Base-by-base conservation (phyloP, 768 basidiomycete genomes). In the Trametes coccinea region DNA sequence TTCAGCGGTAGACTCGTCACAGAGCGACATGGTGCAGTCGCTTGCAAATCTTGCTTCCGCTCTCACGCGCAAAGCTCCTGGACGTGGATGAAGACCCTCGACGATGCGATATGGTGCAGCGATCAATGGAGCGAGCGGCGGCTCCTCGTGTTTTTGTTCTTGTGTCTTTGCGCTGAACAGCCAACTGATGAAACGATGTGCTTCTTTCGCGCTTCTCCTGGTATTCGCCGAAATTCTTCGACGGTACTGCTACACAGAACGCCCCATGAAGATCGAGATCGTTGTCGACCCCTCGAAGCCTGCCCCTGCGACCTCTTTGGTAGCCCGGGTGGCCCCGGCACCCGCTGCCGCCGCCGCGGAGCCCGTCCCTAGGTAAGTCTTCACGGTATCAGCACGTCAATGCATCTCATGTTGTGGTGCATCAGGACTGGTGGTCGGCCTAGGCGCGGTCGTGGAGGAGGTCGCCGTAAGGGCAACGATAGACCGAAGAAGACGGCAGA, bases 251-350 rank as follows among this genome's bases (percentile, higher is more conserved):
- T 27, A 56, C 58, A 76, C 72, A 98, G 96, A 92, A 83, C 92
- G 92, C 67, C 92, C 93, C 27, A 97, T 98, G 95, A 96, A 95
- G 82, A 95, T 98, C 64, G 96, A 99, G 82, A 93, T 98, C 66
- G 86, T 98, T 47, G 83, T 96, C 73, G 93, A 96, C 78, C 93
- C 93, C 11, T 82, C 87, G 47, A 82, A 84, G 45, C 78, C 88
- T n/a, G 80, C 84, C 5, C 76, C 84, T 10, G 74, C 79, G 9
- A 79, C 79, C 17, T 82, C 91, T 4, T 81, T 99, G 65, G 86
- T 85, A 16, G 84, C 90, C 29, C 92, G 97, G 55, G 92, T 99
- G 39, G 91, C 92, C 3, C 92, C 93, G 39, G 83, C 86, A 3
- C 76, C 79, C 46, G 78, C 75, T 8, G 14, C 48, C 22, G 14